Conservation (phyloP, 176 grass and related monocot genomes). For the Eleusine coracana region DNA sequence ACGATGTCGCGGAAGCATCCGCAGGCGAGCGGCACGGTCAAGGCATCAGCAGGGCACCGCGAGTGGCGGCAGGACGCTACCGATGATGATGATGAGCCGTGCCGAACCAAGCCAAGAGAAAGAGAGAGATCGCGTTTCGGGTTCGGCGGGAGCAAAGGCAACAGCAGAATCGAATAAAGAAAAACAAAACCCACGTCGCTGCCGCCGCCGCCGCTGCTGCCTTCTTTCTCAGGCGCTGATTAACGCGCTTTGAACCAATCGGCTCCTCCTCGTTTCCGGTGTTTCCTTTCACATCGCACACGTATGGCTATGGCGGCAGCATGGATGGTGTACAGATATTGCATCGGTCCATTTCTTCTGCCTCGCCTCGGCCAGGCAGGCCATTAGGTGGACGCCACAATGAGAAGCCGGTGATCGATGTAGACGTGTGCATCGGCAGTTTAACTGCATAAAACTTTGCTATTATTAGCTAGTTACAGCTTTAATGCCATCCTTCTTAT, state of each 20-base stretch:
- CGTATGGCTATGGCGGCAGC: not conserved
- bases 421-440: not conserved
- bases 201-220: not conserved
- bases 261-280: constrained; percentile 3
- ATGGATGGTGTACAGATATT: not conserved
- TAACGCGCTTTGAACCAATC: constrained; percentile 41
- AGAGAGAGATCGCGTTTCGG: not conserved
- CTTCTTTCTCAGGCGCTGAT: not conserved
- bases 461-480: not conserved
- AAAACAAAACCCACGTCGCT: not conserved
- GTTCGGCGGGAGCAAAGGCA: not conserved
- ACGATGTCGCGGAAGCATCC: not conserved
- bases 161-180: constrained; percentile 19
- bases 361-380: constrained; percentile 25
- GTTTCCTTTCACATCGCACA: constrained; percentile 3
- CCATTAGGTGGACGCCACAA: constrained; percentile 36
- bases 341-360: not conserved
- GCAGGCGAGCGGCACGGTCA: not conserved
- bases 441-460: not conserved
- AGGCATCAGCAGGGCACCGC: not conserved
- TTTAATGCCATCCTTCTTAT: not conserved
- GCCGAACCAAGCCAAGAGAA: not conserved
- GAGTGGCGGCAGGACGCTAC: constrained; percentile 16
- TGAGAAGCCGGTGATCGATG: not conserved
- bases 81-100: not conserved